These are phyloP conservation scores for Musa itinerans DNA, from an alignment of 176 grass and related monocot species.

Conservation along the genomic window DNA sequence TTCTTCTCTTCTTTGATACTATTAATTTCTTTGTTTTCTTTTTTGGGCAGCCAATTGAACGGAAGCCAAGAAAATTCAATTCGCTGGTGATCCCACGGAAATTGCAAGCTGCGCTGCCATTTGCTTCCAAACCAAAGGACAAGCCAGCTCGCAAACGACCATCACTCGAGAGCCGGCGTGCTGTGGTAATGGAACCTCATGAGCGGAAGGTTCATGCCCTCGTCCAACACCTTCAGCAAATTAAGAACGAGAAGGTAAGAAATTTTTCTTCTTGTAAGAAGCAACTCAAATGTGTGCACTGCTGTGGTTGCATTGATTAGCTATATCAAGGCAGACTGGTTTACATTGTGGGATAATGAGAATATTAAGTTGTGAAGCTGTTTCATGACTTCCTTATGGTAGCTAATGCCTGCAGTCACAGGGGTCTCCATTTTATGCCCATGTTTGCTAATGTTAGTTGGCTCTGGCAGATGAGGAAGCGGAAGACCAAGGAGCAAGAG, in stretches of 20 bases:
- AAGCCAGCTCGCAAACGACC: conserved; percentile 30
- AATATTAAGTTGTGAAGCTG: no score
- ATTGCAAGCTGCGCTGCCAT: conserved; percentile 70
- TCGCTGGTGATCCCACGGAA: conserved; percentile 63
- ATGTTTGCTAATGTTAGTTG: background rate
- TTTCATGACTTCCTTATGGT: background rate
- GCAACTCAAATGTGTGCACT: background rate
- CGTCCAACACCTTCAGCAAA: conserved; percentile 47
- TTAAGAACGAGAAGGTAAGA: conserved; percentile 74
- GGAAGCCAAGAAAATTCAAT: conserved; percentile 78
- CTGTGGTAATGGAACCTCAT: conserved; percentile 55
- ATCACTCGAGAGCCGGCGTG: conserved; percentile 34
- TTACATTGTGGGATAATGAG: no score
- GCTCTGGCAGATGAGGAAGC: conserved; percentile 57
- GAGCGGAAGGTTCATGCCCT: conserved; percentile 42
- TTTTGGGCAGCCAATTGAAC: conserved; percentile 53
- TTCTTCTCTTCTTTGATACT: background rate
- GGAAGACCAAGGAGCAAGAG: conserved; percentile 43
- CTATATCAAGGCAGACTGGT: background rate
- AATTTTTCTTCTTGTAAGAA: background rate
- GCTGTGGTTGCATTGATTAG: background rate
- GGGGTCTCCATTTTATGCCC: conserved; percentile 1
- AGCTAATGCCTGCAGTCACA: background rate
- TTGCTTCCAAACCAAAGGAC: conserved; percentile 72
- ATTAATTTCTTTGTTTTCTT: conserved; percentile 21